Percentiles rank a stretch among this genome's conserved stretches.
phyloP scores from a whole-genome alignment of 768 basidiomycete genomes.

The Podaxis sp. region DNA sequence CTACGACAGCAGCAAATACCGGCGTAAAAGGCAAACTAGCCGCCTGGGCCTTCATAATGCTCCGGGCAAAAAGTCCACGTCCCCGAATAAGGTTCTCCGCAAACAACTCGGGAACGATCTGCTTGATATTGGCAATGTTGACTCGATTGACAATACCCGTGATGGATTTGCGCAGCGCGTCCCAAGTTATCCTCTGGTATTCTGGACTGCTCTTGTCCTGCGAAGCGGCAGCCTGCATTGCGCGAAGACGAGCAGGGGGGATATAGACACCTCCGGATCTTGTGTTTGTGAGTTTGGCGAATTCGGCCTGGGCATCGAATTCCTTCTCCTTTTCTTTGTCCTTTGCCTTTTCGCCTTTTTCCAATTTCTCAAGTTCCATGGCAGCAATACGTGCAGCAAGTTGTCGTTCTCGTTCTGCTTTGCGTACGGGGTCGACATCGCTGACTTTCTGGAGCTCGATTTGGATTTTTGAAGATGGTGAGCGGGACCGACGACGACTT shows the following conservation, averaged over 20 bases:
- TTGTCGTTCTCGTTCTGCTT: slow-evolving; percentile 76
- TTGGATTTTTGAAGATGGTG: slow-evolving; percentile 31
- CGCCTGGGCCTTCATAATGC: slow-evolving; percentile 97
- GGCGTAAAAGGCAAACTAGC: slow-evolving; percentile 97
- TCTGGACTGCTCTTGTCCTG: slow-evolving; percentile 82
- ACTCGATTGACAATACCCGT: slow-evolving; percentile 99
- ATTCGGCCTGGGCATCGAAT: slow-evolving; percentile 81
- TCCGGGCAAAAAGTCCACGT: slow-evolving; percentile 87
- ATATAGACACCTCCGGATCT: slow-evolving; percentile 95
- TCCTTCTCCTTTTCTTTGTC: slow-evolving; percentile 35
- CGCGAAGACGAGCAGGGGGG: slow-evolving; percentile 90
- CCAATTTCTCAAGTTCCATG: slow-evolving; percentile 59
- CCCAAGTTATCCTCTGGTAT: slow-evolving; percentile 96
- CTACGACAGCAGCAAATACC: slow-evolving; percentile 90
- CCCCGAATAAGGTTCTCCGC: slow-evolving; percentile 93
- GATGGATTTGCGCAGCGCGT: slow-evolving; percentile 94
- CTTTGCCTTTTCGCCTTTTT: slow-evolving; percentile 41
- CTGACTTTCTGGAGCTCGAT: slow-evolving; percentile 39
- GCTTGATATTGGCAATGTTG: slow-evolving; percentile 95
- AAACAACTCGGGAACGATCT: slow-evolving; percentile 88
- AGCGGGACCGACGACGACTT: slow-evolving; percentile 43
- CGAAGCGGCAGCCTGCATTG: slow-evolving; percentile 81
- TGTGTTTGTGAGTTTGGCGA: slow-evolving; percentile 78
- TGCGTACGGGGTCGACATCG: slow-evolving; percentile 77
- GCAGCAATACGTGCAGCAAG: slow-evolving; percentile 70